These are phyloP conservation scores for Dacryopinax primogenitus DNA, from an alignment of 768 basidiomycete species.

Conservation along the genomic window DNA sequence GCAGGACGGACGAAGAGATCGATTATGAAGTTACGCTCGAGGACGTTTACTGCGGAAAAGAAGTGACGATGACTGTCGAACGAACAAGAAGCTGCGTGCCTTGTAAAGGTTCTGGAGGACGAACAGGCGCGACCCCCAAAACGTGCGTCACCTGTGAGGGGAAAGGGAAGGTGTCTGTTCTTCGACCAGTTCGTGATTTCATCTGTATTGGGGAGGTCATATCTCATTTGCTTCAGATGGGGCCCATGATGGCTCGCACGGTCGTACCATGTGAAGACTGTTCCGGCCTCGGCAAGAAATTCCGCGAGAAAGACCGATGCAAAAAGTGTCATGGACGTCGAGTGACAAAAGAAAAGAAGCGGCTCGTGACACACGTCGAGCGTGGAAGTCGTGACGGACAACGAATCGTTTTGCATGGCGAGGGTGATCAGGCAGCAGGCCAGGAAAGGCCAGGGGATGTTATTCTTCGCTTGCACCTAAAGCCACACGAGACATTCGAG, in stretches of 20 bases:
- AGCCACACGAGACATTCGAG: constrained; percentile 67
- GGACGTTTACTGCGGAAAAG: constrained; percentile 85
- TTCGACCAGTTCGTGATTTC: constrained; percentile 25
- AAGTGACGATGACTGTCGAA: constrained; percentile 78
- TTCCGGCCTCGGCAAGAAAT: constrained; percentile 34
- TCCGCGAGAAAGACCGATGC: constrained; percentile 84
- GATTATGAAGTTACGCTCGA: constrained; percentile 79
- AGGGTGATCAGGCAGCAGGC: constrained; percentile 76
- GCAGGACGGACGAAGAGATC: constrained; percentile 58
- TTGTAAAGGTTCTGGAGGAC: constrained; percentile 79
- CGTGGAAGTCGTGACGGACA: constrained; percentile 75
- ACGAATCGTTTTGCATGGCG: constrained; percentile 76
- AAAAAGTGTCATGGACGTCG: constrained; percentile 90
- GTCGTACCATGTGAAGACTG: constrained; percentile 29
- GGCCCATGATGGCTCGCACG: constrained; percentile 25
- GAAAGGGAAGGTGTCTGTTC: constrained; percentile 40
- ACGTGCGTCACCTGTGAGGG: constrained; percentile 70
- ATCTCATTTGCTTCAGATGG: constrained; percentile 43
- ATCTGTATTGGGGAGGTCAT: constrained; percentile 22
- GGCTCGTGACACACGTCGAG: constrained; percentile 76
- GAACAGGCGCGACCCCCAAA: constrained; percentile 72
- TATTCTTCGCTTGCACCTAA: constrained; percentile 59
- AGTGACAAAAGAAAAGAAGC: constrained; percentile 74
- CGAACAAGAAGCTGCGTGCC: constrained; percentile 62
- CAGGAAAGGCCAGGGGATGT: constrained; percentile 68